phyloP scores from a whole-genome alignment of 2,329 filamentous ascomycete genomes.

The Chaetomium globosum region DNA sequence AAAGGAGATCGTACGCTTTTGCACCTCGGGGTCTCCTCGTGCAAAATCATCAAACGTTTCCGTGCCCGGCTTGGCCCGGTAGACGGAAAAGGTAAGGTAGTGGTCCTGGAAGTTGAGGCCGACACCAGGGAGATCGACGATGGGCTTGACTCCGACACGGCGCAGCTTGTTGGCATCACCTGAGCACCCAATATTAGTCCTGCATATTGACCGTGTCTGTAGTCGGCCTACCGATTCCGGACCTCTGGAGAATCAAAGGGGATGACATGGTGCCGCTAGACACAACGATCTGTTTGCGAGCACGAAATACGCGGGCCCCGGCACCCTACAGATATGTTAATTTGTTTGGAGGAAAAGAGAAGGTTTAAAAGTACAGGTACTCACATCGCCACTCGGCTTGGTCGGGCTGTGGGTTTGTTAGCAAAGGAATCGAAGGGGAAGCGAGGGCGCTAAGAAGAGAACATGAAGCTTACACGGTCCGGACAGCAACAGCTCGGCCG shows the following conservation, averaged over 20 bases:
- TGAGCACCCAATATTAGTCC: slow-evolving; percentile 28
- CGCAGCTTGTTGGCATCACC: slow-evolving; percentile 73
- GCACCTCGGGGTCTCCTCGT: slow-evolving; percentile 70
- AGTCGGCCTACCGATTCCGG: slow-evolving; percentile 59
- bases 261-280: slow-evolving; percentile 73
- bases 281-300: slow-evolving; percentile 74
- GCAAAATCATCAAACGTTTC: slow-evolving; percentile 82
- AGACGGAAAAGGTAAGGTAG: slow-evolving; percentile 66
- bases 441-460: not conserved
- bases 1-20: slow-evolving; percentile 56
- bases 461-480: slow-evolving; percentile 59
- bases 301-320: slow-evolving; percentile 60
- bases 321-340: slow-evolving; percentile 17
- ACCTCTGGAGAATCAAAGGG: slow-evolving; percentile 73
- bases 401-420: slow-evolving; percentile 13
- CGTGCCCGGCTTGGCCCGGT: slow-evolving; percentile 71
- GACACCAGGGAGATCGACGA: slow-evolving; percentile 56
- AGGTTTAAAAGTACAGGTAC: not conserved
- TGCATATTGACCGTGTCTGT: too few species aligned
- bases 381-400: slow-evolving; percentile 11
- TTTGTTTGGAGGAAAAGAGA: not conserved
- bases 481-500: slow-evolving; percentile 70
- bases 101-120: slow-evolving; percentile 59
- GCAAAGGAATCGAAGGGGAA: not conserved
- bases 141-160: slow-evolving; percentile 49